Conservation (phyloP, 2,329 filamentous ascomycete species). For the Lecanicillium sp. region DNA sequence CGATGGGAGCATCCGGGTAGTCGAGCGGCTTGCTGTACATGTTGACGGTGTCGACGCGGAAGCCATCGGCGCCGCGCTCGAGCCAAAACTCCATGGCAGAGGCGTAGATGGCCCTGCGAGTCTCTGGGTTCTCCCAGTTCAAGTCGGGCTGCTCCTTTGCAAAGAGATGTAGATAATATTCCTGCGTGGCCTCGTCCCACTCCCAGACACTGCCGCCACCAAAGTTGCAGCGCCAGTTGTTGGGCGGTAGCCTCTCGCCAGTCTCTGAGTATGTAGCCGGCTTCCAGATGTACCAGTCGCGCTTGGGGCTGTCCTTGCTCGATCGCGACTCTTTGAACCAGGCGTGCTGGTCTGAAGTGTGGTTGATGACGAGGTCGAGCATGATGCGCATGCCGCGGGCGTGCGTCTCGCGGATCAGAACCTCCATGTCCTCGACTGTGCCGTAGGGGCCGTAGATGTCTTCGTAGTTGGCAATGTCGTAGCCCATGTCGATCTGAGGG, state of each 20-base stretch:
- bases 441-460: conserved; percentile 58
- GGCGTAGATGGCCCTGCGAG: conserved; percentile 62
- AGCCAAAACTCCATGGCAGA: conserved; percentile 74
- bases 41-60: conserved; percentile 69
- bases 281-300: conserved; percentile 60
- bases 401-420: conserved; percentile 51
- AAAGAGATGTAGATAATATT: conserved; percentile 74
- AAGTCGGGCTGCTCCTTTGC: conserved; percentile 70
- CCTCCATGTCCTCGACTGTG: conserved; percentile 56
- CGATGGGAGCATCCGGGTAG: conserved; percentile 50
- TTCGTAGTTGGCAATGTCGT: conserved; percentile 62
- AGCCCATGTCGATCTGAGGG: conserved; percentile 62
- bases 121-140: conserved; percentile 71
- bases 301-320: conserved; percentile 52
- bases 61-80: conserved; percentile 61
- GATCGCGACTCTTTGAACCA: conserved; percentile 63
- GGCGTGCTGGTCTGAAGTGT: conserved; percentile 62
- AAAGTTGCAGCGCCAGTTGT: conserved; percentile 64
- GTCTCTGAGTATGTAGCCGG: conserved; percentile 43
- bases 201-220: conserved; percentile 55
- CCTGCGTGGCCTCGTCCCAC: conserved; percentile 61
- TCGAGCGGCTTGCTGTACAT: conserved; percentile 57
- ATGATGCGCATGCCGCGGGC: conserved; percentile 60
- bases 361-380: conserved; percentile 70
- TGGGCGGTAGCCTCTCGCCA: conserved; percentile 60